Percentiles rank a stretch among this genome's conserved stretches.
Evolutionary conservation across 768 basidiomycete genomes (phyloP).

Genomic region (Scleroderma citrinum): DNA sequence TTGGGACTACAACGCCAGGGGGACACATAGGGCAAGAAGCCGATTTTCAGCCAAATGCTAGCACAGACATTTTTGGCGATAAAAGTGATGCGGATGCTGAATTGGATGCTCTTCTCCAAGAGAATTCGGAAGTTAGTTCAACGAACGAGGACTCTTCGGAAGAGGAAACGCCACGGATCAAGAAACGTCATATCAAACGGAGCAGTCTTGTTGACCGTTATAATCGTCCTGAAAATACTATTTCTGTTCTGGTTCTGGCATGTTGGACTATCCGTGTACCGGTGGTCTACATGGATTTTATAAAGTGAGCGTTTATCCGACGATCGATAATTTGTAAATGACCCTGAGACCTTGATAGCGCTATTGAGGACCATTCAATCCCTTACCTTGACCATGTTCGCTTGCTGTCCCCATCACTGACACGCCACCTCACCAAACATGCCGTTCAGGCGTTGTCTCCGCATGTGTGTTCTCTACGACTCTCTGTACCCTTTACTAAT

Average conservation of each 20-base stretch:
- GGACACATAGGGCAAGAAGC: neutral
- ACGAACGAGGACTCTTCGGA: constrained; percentile 22
- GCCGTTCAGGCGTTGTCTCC: constrained; percentile 64
- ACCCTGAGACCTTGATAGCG: constrained; percentile 34
- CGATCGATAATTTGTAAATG: neutral
- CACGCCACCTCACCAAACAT: constrained; percentile 67
- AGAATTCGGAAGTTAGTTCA: constrained; percentile 31
- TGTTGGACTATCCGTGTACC: constrained; percentile 81
- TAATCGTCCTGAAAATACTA: constrained; percentile 41
- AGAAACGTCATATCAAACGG: constrained; percentile 1
- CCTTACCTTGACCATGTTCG: constrained; percentile 75
- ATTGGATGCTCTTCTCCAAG: constrained; percentile 34
- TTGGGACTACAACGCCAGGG: neutral
- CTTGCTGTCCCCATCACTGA: constrained; percentile 55
- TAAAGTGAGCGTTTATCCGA: constrained; percentile 42
- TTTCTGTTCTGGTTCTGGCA: constrained; percentile 67
- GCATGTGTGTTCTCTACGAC: constrained; percentile 36
- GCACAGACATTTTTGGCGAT: constrained; percentile 9
- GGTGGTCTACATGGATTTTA: constrained; percentile 67
- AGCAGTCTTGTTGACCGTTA: constrained; percentile 22
- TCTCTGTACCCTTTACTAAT: constrained; percentile 9
- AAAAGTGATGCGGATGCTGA: constrained; percentile 30
- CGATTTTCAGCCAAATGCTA: constrained; percentile 6
- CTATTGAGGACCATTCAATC: constrained; percentile 68
- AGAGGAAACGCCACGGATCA: constrained; percentile 5